A percentile compares a stretch with the other conserved stretches of the same genome.
Conservation (phyloP, 2,329 filamentous ascomycete species). For the Sporothrix euskadiensis region DNA sequence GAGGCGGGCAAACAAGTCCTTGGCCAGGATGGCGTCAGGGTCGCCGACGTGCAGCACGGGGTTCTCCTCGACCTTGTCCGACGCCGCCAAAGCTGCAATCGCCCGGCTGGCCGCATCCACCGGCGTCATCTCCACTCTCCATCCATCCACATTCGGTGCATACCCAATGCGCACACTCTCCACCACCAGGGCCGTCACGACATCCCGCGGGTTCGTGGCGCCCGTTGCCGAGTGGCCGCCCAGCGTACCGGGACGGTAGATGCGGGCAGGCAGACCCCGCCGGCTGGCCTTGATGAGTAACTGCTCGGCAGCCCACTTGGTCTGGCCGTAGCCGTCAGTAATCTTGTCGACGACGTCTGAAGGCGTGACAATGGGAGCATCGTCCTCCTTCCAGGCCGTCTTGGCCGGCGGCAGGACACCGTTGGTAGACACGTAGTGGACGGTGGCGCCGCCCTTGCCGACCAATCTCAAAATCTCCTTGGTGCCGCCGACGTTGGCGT, state of each 20-base stretch:
- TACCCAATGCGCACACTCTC: conserved; percentile 74
- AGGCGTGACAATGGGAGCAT: conserved; percentile 62
- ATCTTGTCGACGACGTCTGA: conserved; percentile 66
- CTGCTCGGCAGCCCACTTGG: conserved; percentile 79
- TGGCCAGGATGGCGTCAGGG: conserved; percentile 66
- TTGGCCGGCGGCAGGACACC: conserved; percentile 72
- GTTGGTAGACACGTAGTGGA: conserved; percentile 79
- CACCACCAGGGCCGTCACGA: conserved; percentile 73
- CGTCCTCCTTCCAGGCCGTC: conserved; percentile 69
- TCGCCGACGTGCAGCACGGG: conserved; percentile 74
- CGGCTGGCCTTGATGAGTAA: conserved; percentile 67
- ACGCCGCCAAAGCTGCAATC: conserved; percentile 65
- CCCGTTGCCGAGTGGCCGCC: conserved; percentile 74
- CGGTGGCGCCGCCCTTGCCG: conserved; percentile 63
- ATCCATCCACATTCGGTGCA: conserved; percentile 69
- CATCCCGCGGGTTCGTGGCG: conserved; percentile 75
- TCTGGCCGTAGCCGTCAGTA: conserved; percentile 73
- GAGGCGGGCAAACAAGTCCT: conserved; percentile 64
- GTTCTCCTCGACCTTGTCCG: conserved; percentile 44
- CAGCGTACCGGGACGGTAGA: conserved; percentile 74
- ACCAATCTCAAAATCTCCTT: conserved; percentile 72
- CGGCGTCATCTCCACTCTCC: conserved; percentile 81
- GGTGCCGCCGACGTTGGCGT: conserved; percentile 77
- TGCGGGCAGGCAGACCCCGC: conserved; percentile 68
- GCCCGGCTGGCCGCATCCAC: conserved; percentile 78